Base-by-base conservation (phyloP, 2,329 filamentous ascomycete genomes). In the Clarireedia hainanense region DNA sequence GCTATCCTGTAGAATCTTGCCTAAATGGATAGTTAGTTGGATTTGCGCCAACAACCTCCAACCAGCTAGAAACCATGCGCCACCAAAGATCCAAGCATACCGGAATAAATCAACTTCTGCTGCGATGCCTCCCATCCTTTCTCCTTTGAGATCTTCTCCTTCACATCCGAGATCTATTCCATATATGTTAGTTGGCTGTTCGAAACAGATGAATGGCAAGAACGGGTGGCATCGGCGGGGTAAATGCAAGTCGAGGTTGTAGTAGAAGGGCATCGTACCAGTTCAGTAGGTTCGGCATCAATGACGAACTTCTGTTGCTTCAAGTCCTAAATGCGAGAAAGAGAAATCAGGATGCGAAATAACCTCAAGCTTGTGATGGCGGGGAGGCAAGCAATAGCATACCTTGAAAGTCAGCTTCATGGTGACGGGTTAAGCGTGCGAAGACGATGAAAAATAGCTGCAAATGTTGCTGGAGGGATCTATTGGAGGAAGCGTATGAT, bases 281-380 rank as follows among this genome's bases (percentile, higher is more conserved):
- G 88, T 71, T 96, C 91, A 63, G 88, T 85, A 61, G 91, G 89
- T 73, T 97, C 91, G 69, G 91, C 89, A 65, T 97, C 92, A 78
- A 99, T 88, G 69, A 86, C 85, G 76, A 99, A 99, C 79, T 96
- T 96, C 73, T 96, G 89, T 75, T 97, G 94, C 80, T 96, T 97
- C 69, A 99, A 81, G 78, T 99, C 94, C 91, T 96, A 67, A 36
- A 65, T 45, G 43, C n/a, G 51, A 64, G 48, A 48, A 58, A 48
- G 37, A 26, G 46, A 49, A 36, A 59, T 68, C 59, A 65, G 66
- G 57, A 61, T 57, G 40, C 47, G 10, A 55, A 36, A 48, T 4
- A 20, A 9, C 6, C 20, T 30, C 20, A 40, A n/a, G 5, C 17
- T n/a, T 15, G 20, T 15, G 57, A 69, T 61, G 61, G 61, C 60